phyloP scores from a whole-genome alignment of 2,329 filamentous ascomycete species.

The Alternaria viburni region DNA sequence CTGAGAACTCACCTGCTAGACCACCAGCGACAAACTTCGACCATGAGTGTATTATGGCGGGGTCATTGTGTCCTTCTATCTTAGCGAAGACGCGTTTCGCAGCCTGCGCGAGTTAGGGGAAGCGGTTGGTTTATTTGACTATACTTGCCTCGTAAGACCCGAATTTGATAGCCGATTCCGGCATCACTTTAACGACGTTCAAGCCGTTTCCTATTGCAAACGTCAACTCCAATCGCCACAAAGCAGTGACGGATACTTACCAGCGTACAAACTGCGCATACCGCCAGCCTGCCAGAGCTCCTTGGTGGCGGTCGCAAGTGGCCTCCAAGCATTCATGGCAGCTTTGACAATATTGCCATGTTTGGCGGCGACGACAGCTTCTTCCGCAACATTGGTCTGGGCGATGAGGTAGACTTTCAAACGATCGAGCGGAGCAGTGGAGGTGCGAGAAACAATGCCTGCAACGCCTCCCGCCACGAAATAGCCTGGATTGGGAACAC shows the following conservation, averaged over 20 bases:
- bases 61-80: constrained; percentile 86
- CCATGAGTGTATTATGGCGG: constrained; percentile 76
- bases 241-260: constrained; percentile 57
- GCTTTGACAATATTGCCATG: constrained; percentile 71
- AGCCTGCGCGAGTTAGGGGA: constrained; percentile 58
- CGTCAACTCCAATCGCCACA: constrained; percentile 15
- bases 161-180: constrained; percentile 97
- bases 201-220: constrained; percentile 79
- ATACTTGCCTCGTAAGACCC: constrained; percentile 81
- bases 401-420: constrained; percentile 97
- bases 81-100: constrained; percentile 86
- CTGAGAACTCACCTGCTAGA: constrained; percentile 65
- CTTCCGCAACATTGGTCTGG: constrained; percentile 71
- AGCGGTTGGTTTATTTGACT: not conserved
- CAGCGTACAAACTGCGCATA: constrained; percentile 87
- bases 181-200: constrained; percentile 98
- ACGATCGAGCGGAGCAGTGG: constrained; percentile 93
- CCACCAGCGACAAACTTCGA: constrained; percentile 93
- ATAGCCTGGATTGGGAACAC: constrained; percentile 89
- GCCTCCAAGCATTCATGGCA: constrained; percentile 68
- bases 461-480: constrained; percentile 95
- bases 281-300: constrained; percentile 88
- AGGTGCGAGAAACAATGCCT: constrained; percentile 92
- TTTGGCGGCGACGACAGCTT: constrained; percentile 70
- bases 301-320: constrained; percentile 74